Evolutionary conservation across 2,329 filamentous ascomycete species (phyloP), one percentile per base, ranked within the genome.

Genomic region (Alternaria brassicae): DNA sequence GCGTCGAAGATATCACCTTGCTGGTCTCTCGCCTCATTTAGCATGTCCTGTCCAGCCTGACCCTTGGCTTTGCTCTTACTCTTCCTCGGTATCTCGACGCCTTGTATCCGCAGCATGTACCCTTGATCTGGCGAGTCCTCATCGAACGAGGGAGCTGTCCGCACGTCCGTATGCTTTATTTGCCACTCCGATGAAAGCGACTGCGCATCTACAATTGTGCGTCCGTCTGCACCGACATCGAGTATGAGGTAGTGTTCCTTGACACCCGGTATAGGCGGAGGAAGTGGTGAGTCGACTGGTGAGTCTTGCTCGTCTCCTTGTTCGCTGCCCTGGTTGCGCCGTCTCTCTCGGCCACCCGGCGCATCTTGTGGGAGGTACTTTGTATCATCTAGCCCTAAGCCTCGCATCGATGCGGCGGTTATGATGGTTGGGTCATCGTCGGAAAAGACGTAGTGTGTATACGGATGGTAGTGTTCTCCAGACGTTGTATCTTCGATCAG

Each of bases 401-500:
- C 82, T 32, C 83, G 81, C 59, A 89, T 77, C 5, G 85, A 84
- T 2, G 90, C 88, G 36, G 87, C 84, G 1, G 90, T 90, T 36
- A 96, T 82, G 42, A 91, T 81, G 45, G 93, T 90, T 2, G 88
- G 86, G 73, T 97, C 93, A 78, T 98, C 95, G 77, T 98, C 93
- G 68, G 87, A 87, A 81, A 99, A 98, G 72, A 98, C 86, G 80
- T 98, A 98, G 80, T 94, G 92, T 1, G 97, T 88, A 53, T 87
- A 88, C 1, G 94, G 95, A 75, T 98, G 93, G 70, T 92, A 85
- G 62, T 92, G 91, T 44, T 91, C 86, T 69, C 87, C 85, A 8
- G 86, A 89, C n/a, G 87, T 85, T 10, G 85, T 80, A 77, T 97
- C 93, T 72, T 91, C 88, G 65, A 98, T 84, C 40, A 97, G 83